These are phyloP conservation scores for Trametopsis cervina DNA, from an alignment of 768 basidiomycete species.

Conservation along the genomic window DNA sequence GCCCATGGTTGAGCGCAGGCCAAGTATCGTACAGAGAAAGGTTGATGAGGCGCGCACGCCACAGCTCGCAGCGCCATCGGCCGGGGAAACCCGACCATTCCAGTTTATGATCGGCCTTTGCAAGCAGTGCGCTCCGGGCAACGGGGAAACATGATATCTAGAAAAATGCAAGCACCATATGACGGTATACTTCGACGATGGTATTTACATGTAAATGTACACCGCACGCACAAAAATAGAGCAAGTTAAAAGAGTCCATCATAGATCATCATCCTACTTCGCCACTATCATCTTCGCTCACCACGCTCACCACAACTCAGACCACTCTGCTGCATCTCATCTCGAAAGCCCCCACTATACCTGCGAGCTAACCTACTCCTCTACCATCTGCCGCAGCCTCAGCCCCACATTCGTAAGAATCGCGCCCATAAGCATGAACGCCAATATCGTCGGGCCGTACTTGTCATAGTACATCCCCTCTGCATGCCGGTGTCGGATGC, in stretches of 20 bases:
- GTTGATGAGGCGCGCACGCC: too few species aligned
- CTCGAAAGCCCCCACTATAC: neutral
- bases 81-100: neutral
- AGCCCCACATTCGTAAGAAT: constrained; percentile 71
- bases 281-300: neutral
- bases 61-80: neutral
- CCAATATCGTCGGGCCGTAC: constrained; percentile 76
- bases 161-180: too few species aligned
- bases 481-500: constrained; percentile 62
- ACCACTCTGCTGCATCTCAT: neutral
- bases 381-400: constrained; percentile 48
- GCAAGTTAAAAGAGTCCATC: neutral
- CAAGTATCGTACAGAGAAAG: too few species aligned
- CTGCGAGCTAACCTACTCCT: neutral
- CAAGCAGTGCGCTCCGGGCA: too few species aligned
- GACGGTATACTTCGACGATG: too few species aligned
- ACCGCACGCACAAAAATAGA: too few species aligned
- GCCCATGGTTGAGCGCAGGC: constrained; percentile 20
- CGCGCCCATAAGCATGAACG: constrained; percentile 60
- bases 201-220: too few species aligned
- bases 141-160: too few species aligned
- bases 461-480: constrained; percentile 86
- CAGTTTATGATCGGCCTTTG: too few species aligned
- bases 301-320: neutral
- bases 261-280: neutral